Conservation (phyloP, 805 yeast genomes). For the Pichia heedii region DNA sequence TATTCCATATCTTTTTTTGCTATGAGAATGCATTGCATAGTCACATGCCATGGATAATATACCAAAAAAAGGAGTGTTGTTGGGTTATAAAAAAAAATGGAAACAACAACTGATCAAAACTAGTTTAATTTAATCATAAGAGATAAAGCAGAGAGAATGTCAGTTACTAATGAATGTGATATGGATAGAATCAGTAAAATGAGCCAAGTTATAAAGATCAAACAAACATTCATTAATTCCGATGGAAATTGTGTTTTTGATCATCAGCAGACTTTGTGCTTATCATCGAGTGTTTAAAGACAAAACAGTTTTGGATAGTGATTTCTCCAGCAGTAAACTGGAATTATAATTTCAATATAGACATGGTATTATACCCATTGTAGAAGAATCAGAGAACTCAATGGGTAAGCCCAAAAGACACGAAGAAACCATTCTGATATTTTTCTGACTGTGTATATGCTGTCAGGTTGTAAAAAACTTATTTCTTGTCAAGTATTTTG, state of each 20-base stretch:
- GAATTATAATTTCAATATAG: conserved; percentile 45
- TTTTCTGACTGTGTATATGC: conserved; percentile 65
- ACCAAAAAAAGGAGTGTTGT: too few relatives aligned
- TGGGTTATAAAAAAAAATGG: too few relatives aligned
- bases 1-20: too few relatives aligned
- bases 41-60: too few relatives aligned
- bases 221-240: conserved; percentile 73
- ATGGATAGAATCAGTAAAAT: conserved; percentile 90
- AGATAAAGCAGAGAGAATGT: conserved; percentile 32
- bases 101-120: conserved; percentile 72
- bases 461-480: conserved; percentile 32
- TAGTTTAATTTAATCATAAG: conserved; percentile 52
- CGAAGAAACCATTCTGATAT: conserved; percentile 58
- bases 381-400: conserved; percentile 28
- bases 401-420: conserved; percentile 48
- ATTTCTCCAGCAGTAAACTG: conserved; percentile 72
- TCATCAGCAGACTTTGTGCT: conserved; percentile 90
- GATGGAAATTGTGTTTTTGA: conserved; percentile 77
- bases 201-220: conserved; percentile 52
- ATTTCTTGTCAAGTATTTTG: background rate
- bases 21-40: too few relatives aligned
- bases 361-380: conserved; percentile 35
- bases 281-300: conserved; percentile 69
- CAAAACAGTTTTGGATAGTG: conserved; percentile 70
- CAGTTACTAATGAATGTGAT: conserved; percentile 88